phyloP scores from a whole-genome alignment of 2,329 filamentous ascomycete species.

The Monosporascus sp. region DNA sequence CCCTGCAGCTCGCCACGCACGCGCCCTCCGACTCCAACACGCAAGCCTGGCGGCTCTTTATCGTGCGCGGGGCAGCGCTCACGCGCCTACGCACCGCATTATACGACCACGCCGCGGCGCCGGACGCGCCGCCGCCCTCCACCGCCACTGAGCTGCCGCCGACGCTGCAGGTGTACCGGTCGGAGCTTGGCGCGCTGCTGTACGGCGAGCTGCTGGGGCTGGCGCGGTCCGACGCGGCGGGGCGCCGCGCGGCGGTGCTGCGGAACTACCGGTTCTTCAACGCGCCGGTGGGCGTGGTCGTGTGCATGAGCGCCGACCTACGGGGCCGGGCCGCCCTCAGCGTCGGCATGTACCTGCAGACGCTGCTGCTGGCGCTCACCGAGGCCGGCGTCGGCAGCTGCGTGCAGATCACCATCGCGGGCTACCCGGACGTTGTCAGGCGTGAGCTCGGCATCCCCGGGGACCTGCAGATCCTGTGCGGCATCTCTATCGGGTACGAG shows the following conservation, averaged over 20 bases:
- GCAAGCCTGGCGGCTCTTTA: conserved; percentile 14
- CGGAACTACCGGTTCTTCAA: conserved; percentile 19
- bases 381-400: conserved; percentile 9
- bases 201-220: conserved; percentile 14
- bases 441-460: conserved; percentile 7
- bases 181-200: conserved; percentile 8
- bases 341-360: conserved; percentile 17
- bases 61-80: conserved; percentile 6
- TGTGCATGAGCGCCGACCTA: conserved; percentile 13
- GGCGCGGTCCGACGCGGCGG: conserved; percentile 9
- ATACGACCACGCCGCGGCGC: not conserved
- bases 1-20: conserved; percentile 9
- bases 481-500: conserved; percentile 12
- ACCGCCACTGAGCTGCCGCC: not conserved
- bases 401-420: conserved; percentile 11
- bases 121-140: conserved; percentile 1
- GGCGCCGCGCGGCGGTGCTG: conserved; percentile 7
- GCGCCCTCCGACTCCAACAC: conserved; percentile 17
- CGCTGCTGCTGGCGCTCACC: conserved; percentile 11
- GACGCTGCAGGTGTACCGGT: conserved; percentile 5
- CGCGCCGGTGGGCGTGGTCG: conserved; percentile 11
- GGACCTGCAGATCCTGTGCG: conserved; percentile 9
- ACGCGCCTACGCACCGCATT: conserved; percentile 5
- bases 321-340: conserved; percentile 5
- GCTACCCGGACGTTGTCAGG: conserved; percentile 9